Base-by-base conservation (phyloP, 257 asterid genomes). In the Cinchona pubescens region DNA sequence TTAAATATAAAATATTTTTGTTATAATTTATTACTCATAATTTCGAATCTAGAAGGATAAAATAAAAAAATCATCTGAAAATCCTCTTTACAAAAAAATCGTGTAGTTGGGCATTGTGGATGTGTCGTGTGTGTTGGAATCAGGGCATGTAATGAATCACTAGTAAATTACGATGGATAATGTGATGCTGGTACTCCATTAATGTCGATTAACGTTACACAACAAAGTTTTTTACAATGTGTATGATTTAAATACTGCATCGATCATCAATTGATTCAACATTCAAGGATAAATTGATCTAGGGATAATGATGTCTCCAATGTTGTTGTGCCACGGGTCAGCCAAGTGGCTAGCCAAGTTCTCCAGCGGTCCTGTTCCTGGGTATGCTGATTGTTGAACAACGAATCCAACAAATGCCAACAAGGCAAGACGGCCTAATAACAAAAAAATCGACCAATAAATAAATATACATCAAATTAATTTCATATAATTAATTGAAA, bases 281-380 rank as follows among this genome's bases (percentile, higher is more conserved):
- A 32, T 73, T 79, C 75, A 82, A 75, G 89, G 92, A 1, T 46
- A 79, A 85, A 87, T 0, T 23, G 79, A 19, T 67, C 49, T 81
- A 0, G 98, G 99, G 77, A 94, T 89, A 66, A 94, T 34, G 34
- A 94, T 16, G 40, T 90, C 91, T 48, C 99, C 98, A 56, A 92
- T 92, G 91, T 89, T 94, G 89, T 90, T 88, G 96, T 94, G 99
- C 99, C 99, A 94, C 59, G 99, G 98, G 51, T 94, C 98, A 23
- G 98, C 92, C 91, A 94, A 88, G 86, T 91, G 96, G 56, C 83
- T 74, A 9, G 97, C 96, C 85, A 93, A 84, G 82, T 93, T 93
- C 88, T 93, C 98, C 91, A 93, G 73, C 12, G 98, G 97, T 48
- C 98, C 98, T 25, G 96, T 93, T 48, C 98, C 98, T 2, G 98